Conservation (phyloP, 1,139 yeast genomes). For the Lipomyces yarrowii region DNA sequence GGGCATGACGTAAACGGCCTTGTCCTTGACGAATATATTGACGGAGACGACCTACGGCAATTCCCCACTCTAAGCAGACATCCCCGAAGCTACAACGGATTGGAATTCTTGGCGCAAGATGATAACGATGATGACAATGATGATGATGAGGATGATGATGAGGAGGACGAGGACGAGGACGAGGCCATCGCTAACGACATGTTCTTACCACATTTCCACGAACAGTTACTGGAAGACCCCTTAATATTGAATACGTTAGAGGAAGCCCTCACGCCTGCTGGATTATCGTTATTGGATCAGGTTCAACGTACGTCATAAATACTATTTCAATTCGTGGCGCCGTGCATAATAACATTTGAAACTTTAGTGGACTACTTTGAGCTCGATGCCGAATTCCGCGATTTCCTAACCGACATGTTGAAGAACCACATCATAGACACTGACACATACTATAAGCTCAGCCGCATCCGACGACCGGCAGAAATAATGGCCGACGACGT, state of each 20-base stretch:
- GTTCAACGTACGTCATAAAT: background rate
- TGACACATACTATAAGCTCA: constrained; percentile 1
- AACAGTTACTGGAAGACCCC: background rate
- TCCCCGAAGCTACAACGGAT: background rate
- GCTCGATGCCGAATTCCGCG: constrained; percentile 15
- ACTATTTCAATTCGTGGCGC: background rate
- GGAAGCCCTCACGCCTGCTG: background rate
- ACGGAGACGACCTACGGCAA: background rate
- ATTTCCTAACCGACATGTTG: constrained; percentile 12
- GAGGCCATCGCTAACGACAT: background rate
- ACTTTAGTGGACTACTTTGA: constrained; percentile 11
- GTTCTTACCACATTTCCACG: constrained; percentile 1
- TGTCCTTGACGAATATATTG: background rate
- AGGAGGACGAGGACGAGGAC: background rate
- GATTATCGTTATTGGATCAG: constrained; percentile 7
- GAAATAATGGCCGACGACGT: background rate
- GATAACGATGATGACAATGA: background rate
- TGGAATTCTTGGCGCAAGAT: background rate
- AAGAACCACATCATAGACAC: constrained; percentile 8
- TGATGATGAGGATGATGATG: background rate
- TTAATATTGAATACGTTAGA: background rate
- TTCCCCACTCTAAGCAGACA: background rate
- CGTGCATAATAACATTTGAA: background rate
- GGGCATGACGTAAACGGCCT: background rate
- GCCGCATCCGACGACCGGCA: constrained; percentile 5